Evolutionary conservation across 768 basidiomycete species (phyloP), one percentile per base, ranked within the genome.

Genomic region (Termitomyces sp.): DNA sequence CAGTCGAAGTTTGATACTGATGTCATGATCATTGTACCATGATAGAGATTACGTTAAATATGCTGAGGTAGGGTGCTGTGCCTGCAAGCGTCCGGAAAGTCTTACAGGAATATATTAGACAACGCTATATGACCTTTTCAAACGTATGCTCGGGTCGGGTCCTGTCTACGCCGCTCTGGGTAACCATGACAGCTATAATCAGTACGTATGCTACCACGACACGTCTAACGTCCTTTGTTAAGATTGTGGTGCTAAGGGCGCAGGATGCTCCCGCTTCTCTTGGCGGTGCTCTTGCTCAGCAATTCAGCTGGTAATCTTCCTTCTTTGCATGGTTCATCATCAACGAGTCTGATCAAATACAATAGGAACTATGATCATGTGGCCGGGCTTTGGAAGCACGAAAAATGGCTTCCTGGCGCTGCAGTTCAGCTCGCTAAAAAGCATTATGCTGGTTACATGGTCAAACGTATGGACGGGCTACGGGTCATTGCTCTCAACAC

Each of bases 121-220:
- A 1, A 70, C 86, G 1, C 56, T 89, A 21, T 91, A 81, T 64
- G 86, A 84, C 59, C 74, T 91, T 35, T 79, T 89, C 70, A 86
- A 80, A 67, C 73, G 73, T 16, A 75, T 76, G 62, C 75, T 90
- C 30, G 82, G 82, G 16, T 74, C 79, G 14, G 86, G 86, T 0
- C 87, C 89, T n/a, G 79, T 90, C 3, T 91, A 90, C 60, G 82
- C 85, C 28, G 81, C 85, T 0, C 72, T 91, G 9, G 89, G 89
- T 9, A 91, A 91, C 66, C 89, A 91, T 62, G 89, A 91, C 65
- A 84, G 77, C 41, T 88, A 84, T 66, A 83, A 84, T 61, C 77
- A 82, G 83, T 86, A 58, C 30, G 79, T 63, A 35, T 23, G 12
- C 35, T 55, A 46, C 16, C n/a, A 21, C 32, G 21, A 21, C 11